Base-by-base conservation (phyloP, 2,329 filamentous ascomycete species). In the Phialophora verrucosa region DNA sequence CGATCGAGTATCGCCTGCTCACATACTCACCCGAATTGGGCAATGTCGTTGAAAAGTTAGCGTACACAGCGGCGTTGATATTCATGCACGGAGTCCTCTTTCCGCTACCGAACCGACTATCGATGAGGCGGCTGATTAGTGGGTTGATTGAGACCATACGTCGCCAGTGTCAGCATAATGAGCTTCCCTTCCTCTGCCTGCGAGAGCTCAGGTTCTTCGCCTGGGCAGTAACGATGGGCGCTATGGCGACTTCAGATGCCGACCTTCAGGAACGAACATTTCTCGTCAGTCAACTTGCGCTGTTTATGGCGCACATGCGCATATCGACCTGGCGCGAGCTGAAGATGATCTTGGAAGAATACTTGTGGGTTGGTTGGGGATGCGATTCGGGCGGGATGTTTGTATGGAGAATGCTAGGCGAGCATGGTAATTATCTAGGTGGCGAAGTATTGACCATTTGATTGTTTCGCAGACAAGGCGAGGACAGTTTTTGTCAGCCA, bases 1-100 rank as follows among this genome's bases (percentile, higher is more conserved):
- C 42, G 50, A 53, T 62, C n/a, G 60, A 62, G 38, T 32, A 62
- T 35, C 49, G 35, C 11, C 25, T 62, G 25, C 51, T 62, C 23
- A 31, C 20, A 14, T 56, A 47, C 25, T 32, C 29, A 3, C 29
- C 47, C 2, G 23, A 47, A 2, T 12, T 32, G 11, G 35, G 31
- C 32, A 23, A 42, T 25, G 20, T 6, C 2, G 2, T 38, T 25
- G 53, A 63, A 20, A 35, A n/a, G 2, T 14, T 57, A 3, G 14
- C 23, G 11, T 42, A 50, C 17, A 56, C 53, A 11, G 53, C 53
- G n/a, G 35, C 51, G 12, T 12, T 63, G 51, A 32, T 57, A 10
- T 63, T 63, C 53, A 49, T 35, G 25, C 60, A 57, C 23, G 51
- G 60, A 4, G 25, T 49, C 17, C 23, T 57, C 14, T 57, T 57